phyloP scores from a whole-genome alignment of 768 basidiomycete genomes.

The Phaffia australis region DNA sequence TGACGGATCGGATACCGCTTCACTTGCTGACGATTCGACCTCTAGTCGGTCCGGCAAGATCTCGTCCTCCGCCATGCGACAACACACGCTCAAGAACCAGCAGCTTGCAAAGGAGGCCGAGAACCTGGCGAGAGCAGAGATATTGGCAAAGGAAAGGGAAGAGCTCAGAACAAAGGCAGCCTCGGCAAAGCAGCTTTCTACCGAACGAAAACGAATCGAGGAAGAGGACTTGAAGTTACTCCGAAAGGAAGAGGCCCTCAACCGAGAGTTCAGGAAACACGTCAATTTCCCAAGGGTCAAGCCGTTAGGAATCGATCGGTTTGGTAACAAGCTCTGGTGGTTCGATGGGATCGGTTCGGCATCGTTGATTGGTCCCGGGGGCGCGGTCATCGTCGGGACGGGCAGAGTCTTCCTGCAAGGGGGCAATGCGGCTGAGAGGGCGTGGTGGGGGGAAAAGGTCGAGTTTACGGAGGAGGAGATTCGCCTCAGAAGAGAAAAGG shows the following conservation, averaged over 20 bases:
- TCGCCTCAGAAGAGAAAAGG: constrained; percentile 53
- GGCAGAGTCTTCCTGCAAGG: constrained; percentile 90
- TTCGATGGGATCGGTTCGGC: constrained; percentile 89
- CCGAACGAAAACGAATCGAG: constrained; percentile 70
- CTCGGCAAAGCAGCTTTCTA: constrained; percentile 66
- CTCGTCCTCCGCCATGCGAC: constrained; percentile 27
- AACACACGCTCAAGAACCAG: constrained; percentile 32
- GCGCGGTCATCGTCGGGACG: constrained; percentile 70
- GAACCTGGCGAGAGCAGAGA: constrained; percentile 43
- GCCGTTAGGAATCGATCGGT: constrained; percentile 82
- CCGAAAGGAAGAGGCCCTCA: constrained; percentile 57
- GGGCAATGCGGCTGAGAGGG: constrained; percentile 67
- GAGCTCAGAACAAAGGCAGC: constrained; percentile 65
- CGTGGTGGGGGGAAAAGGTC: constrained; percentile 43
- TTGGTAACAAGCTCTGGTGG: constrained; percentile 96
- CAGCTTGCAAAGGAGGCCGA: constrained; percentile 39
- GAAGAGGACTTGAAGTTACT: constrained; percentile 80
- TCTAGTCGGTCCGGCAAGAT: background rate
- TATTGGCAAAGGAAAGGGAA: constrained; percentile 68
- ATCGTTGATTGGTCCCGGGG: constrained; percentile 64
- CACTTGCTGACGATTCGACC: constrained; percentile 1
- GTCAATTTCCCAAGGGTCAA: constrained; percentile 74
- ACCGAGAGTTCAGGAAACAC: constrained; percentile 86
- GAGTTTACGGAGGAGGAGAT: constrained; percentile 51
- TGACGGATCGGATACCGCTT: constrained; percentile 28